phyloP scores from a whole-genome alignment of 352 stramenopile species.

The Phytophthora pini region DNA sequence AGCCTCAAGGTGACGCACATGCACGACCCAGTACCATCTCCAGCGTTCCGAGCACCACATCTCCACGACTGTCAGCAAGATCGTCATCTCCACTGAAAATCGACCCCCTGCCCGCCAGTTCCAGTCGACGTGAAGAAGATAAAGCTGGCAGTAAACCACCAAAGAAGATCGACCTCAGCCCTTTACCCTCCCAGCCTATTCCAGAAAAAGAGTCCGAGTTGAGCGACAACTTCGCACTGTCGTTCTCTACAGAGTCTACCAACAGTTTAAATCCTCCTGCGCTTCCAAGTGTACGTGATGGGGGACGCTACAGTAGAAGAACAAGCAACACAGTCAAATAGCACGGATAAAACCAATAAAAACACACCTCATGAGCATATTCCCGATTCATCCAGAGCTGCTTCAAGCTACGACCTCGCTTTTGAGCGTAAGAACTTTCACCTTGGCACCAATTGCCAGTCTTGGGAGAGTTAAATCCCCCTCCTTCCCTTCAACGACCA shows the following conservation, averaged over 20 bases:
- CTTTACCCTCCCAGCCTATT: slow-evolving; percentile 19
- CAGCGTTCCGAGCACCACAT: slow-evolving; percentile 7
- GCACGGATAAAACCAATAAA: slow-evolving; percentile 5
- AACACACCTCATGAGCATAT: not conserved
- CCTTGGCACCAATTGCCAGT: slow-evolving; percentile 51
- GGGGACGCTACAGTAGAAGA: slow-evolving; percentile 60
- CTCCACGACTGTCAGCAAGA: slow-evolving; percentile 21
- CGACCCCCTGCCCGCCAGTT: slow-evolving; percentile 29
- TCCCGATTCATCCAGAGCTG: not conserved
- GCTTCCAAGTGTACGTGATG: slow-evolving; percentile 60
- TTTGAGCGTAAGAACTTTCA: slow-evolving; percentile 80
- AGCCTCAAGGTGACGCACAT: slow-evolving; percentile 23
- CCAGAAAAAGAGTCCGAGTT: slow-evolving; percentile 31
- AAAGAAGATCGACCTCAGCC: slow-evolving; percentile 29
- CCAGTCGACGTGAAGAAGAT: slow-evolving; percentile 23
- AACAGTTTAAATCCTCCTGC: slow-evolving; percentile 15
- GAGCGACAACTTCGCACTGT: slow-evolving; percentile 21
- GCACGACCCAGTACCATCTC: slow-evolving; percentile 15
- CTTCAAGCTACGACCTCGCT: slow-evolving; percentile 55
- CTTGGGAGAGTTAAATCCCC: slow-evolving; percentile 8
- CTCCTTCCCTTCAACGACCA: slow-evolving; percentile 51
- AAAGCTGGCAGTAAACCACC: slow-evolving; percentile 34
- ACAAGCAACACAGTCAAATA: slow-evolving; percentile 25
- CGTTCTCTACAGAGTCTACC: slow-evolving; percentile 12
- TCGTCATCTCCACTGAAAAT: slow-evolving; percentile 46